Evolutionary conservation across 2,329 filamentous ascomycete species (phyloP).

Genomic region (Exophiala sp.): DNA sequence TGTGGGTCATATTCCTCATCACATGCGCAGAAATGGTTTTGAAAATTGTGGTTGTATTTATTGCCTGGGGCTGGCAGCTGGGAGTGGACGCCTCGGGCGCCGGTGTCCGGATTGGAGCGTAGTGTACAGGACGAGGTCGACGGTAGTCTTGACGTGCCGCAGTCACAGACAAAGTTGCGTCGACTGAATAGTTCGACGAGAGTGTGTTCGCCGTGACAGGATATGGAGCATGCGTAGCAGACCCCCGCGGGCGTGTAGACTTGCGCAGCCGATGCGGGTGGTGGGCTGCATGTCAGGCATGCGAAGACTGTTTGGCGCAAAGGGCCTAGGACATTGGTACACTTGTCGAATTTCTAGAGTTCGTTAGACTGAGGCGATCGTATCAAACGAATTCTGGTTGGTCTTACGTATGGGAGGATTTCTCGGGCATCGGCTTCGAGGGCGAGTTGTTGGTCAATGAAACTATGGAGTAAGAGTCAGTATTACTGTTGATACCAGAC

Average conservation of each 20-base stretch:
- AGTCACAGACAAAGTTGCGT: conserved; percentile 94
- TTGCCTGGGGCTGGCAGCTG: conserved; percentile 71
- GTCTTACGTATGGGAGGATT: conserved; percentile 79
- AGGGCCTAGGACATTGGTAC: conserved; percentile 83
- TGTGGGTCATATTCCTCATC: conserved; percentile 82
- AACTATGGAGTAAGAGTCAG: conserved; percentile 37
- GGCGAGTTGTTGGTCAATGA: conserved; percentile 82
- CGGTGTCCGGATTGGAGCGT: conserved; percentile 68
- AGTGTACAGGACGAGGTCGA: conserved; percentile 70
- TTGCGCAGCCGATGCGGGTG: conserved; percentile 60
- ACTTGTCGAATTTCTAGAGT: conserved; percentile 80
- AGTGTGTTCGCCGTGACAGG: conserved; percentile 91
- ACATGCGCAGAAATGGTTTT: conserved; percentile 88
- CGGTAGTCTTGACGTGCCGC: conserved; percentile 78
- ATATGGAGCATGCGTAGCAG: conserved; percentile 95
- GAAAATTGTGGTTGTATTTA: conserved; percentile 93
- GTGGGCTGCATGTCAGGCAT: conserved; percentile 88
- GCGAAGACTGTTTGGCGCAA: conserved; percentile 87
- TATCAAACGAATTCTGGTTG: background rate
- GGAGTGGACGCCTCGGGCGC: conserved; percentile 73
- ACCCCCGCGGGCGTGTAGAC: conserved; percentile 73
- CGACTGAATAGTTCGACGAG: conserved; percentile 96
- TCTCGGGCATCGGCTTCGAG: conserved; percentile 95
- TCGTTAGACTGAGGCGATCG: conserved; percentile 18
- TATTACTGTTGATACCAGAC: background rate